Evolutionary conservation across 2,329 filamentous ascomycete species (phyloP), one percentile per base, ranked within the genome.

Genomic region (Phaeosphaeria sp.): DNA sequence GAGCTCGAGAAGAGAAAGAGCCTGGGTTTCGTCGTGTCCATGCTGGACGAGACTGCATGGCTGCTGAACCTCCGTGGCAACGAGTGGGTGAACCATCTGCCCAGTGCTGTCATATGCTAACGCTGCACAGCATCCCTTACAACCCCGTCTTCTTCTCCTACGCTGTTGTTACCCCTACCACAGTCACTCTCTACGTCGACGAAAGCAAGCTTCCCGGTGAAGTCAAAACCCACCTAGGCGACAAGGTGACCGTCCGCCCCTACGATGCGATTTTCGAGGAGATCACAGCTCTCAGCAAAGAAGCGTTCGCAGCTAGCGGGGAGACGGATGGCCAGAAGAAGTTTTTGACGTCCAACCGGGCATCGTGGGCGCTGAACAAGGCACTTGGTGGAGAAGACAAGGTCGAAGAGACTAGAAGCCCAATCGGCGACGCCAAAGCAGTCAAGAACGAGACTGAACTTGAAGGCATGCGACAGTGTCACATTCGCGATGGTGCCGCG

Each of bases 91-190:
- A 18, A 3, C 3, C 30, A 8, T 9, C 21, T 27, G 50, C 18
- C 13, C 42, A 5, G 3, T 43, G 18, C 7, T 7, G 21, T 20
- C 18, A 21, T 2, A 13, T 30, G 55, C 66, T 70, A 44, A 70
- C 53, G 20, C 17, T 17, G 15, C 24, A 40, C 66, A 86, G 84
- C 74, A 98, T 99, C 64, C 92, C 93, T 0, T 99, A 95, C 81
- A 99, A 99, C 74, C 95, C 95, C 0, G 95, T 99, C 49, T 98
- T 99, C 82, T 98, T 98, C 79, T 95, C 94, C 17, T 99, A 98
- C 72, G 94, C 94, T 45, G 86, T 95, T 43, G 82, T 99, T 61
- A 98, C 95, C 2, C 87, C 89, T 1, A 88, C 77, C 1, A 82
- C 87, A 1, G 91, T 90, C 22, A 93, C 89, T 1, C 84, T 99